Conservation (phyloP, 768 basidiomycete species). For the Suillus clintonianus region DNA sequence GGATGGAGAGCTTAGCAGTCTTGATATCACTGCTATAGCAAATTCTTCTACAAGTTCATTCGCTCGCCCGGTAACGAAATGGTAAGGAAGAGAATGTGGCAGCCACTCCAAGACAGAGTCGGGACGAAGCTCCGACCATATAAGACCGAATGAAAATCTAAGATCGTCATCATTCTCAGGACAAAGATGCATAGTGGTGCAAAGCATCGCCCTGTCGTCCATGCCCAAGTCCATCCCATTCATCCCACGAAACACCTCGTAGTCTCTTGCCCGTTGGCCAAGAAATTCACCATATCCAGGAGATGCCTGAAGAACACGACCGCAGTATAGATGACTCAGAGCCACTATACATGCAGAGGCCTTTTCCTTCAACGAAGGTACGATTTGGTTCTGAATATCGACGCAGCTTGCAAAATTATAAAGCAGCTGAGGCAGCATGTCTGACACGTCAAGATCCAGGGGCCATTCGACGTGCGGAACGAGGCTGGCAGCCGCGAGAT, state of each 20-base stretch:
- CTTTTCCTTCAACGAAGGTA: too few relatives aligned
- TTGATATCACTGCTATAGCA: background rate
- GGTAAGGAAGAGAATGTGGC: background rate
- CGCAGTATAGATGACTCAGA: background rate
- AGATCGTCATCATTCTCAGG: background rate
- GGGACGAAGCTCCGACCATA: background rate
- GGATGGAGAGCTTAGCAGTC: too few relatives aligned
- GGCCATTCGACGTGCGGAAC: too few relatives aligned
- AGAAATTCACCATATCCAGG: background rate
- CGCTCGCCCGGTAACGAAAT: background rate
- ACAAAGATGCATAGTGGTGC: background rate
- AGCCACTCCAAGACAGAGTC: background rate
- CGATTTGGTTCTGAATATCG: too few relatives aligned
- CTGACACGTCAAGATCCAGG: too few relatives aligned
- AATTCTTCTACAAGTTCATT: background rate
- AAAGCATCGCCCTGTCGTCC: background rate
- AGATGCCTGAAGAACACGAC: background rate
- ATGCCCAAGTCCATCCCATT: too few relatives aligned
- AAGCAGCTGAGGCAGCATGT: too few relatives aligned
- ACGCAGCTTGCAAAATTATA: too few relatives aligned
- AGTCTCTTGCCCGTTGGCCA: background rate
- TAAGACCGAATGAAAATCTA: accelerated
- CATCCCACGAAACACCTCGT: background rate
- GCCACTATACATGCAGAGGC: too few relatives aligned
- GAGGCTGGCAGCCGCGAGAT: too few relatives aligned